Evolutionary conservation across 2,329 filamentous ascomycete species (phyloP).

Genomic region (Fusarium anthophilum): DNA sequence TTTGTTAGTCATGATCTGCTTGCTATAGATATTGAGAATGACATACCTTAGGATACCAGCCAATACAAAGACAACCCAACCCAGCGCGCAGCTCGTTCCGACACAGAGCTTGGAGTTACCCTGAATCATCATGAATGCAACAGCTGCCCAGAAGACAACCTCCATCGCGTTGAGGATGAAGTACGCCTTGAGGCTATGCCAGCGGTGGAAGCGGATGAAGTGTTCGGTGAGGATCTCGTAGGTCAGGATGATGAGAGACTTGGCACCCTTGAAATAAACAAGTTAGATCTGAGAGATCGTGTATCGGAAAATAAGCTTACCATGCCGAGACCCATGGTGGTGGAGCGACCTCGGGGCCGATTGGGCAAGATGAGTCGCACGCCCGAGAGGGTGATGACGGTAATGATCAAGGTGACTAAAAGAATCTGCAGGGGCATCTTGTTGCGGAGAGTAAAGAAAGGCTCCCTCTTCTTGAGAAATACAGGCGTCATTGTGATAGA

Average conservation of each 20-base stretch:
- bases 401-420: background rate
- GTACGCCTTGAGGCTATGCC: background rate
- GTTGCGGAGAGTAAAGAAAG: background rate
- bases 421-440: background rate
- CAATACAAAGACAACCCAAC: background rate
- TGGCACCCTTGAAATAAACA: background rate
- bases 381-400: conserved; percentile 18
- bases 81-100: background rate
- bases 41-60: background rate
- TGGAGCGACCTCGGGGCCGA: conserved; percentile 19
- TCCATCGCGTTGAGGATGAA: conserved; percentile 1
- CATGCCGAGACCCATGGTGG: conserved; percentile 34
- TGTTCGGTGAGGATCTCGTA: conserved; percentile 3
- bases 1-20: background rate
- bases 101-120: background rate
- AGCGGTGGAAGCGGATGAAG: background rate
- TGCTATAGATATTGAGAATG: rapidly evolving
- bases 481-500: background rate
- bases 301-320: conserved; percentile 1
- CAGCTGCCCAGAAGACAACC: background rate
- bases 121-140: background rate
- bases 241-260: background rate
- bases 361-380: conserved; percentile 24
- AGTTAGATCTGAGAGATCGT: background rate
- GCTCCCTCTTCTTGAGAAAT: background rate